A percentile compares a stretch with the other conserved stretches of the same genome.
Evolutionary conservation across 495 filamentous ascomycete species (phyloP).

Genomic region (Cercophora samala): DNA sequence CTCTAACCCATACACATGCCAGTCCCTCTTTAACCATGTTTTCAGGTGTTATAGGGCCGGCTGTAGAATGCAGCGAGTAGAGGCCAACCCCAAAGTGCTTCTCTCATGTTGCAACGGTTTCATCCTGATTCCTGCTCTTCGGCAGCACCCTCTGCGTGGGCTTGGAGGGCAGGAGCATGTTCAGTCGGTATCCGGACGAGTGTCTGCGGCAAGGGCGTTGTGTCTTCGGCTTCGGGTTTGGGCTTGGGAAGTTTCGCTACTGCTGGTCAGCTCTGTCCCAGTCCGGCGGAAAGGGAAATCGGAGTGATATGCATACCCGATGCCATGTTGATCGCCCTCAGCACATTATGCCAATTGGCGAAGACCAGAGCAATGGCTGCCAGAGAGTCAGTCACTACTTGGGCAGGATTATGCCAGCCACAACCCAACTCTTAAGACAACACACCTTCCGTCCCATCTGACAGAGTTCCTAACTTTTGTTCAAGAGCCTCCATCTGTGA

Average conservation of each 20-base stretch:
- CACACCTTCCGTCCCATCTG: constrained; percentile 88
- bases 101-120: neutral
- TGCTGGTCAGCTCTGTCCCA: constrained; percentile 53
- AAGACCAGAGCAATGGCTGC: constrained; percentile 87
- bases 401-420: neutral
- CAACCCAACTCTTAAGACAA: neutral
- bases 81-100: neutral
- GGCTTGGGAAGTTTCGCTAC: constrained; percentile 50
- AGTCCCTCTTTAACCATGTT: neutral
- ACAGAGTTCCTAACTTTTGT: constrained; percentile 79
- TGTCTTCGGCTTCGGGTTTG: constrained; percentile 39
- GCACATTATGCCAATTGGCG: constrained; percentile 93
- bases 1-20: neutral
- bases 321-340: constrained; percentile 91
- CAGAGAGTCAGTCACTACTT: constrained; percentile 9
- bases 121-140: constrained; percentile 35
- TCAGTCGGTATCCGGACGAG: constrained; percentile 76
- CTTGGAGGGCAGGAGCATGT: constrained; percentile 56
- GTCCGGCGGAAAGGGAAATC: constrained; percentile 1
- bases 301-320: constrained; percentile 63
- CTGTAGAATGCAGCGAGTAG: neutral
- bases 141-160: constrained; percentile 43
- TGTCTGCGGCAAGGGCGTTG: constrained; percentile 67
- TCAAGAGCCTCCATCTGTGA: constrained; percentile 89
- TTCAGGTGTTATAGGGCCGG: neutral